Evolutionary conservation across 2,329 filamentous ascomycete genomes (phyloP).

Genomic region (Endothia cerciana): DNA sequence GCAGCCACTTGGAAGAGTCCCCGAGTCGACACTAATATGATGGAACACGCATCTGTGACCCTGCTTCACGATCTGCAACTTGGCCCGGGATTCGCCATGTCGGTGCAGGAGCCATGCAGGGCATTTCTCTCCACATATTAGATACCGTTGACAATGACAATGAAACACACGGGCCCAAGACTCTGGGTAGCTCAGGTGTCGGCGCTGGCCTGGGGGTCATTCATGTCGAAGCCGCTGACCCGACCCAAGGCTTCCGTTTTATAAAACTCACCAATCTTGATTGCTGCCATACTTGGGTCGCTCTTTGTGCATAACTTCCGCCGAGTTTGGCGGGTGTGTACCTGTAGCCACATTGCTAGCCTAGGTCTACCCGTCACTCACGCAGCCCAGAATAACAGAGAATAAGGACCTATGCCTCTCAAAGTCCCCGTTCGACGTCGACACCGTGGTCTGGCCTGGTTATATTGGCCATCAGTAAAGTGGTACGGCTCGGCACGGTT

Average conservation of each 20-base stretch:
- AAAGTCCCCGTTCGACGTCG: no score
- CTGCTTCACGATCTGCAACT: no score
- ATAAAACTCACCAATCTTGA: conserved; percentile 44
- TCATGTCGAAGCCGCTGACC: conserved; percentile 41
- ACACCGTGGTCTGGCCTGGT: no score
- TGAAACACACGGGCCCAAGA: conserved; percentile 48
- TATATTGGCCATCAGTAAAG: no score
- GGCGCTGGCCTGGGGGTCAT: conserved; percentile 38
- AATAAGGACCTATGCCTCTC: no score
- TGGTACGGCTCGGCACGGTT: no score
- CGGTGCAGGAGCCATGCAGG: conserved; percentile 45
- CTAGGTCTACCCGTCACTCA: background rate
- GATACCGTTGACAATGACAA: conserved; percentile 44
- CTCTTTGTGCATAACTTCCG: background rate
- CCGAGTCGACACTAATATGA: no score
- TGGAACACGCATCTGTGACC: no score
- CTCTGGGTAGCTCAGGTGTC: conserved; percentile 46
- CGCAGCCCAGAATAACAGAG: no score
- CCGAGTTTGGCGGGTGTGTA: background rate
- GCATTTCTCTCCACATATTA: conserved; percentile 45
- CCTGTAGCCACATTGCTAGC: background rate
- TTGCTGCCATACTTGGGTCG: conserved; percentile 33
- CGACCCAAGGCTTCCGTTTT: conserved; percentile 41
- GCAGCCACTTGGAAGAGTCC: conserved; percentile 28
- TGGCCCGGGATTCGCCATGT: conserved; percentile 42